These are phyloP conservation scores for Tanacetum coccineum DNA, from an alignment of 129 eudicot genomes.

Conservation along the genomic window DNA sequence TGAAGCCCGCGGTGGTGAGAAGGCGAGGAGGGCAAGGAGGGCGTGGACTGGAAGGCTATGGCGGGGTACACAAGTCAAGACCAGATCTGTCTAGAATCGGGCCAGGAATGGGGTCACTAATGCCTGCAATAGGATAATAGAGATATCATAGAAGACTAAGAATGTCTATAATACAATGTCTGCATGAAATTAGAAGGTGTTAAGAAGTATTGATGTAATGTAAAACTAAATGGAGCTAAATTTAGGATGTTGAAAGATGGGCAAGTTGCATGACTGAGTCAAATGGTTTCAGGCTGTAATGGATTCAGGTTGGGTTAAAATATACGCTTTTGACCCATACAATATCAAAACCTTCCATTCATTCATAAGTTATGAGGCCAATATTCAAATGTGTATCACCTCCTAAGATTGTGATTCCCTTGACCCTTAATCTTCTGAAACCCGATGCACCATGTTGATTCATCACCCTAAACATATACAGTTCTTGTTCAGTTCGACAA, in stretches of 20 bases:
- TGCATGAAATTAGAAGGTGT: constrained; percentile 28
- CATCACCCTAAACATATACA: constrained; percentile 54
- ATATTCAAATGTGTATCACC: constrained; percentile 58
- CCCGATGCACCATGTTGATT: constrained; percentile 83
- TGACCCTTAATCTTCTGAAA: constrained; percentile 70
- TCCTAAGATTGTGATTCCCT: constrained; percentile 78
- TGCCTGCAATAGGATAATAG: no score
- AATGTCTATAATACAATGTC: constrained; percentile 83
- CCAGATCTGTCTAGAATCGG: no score
- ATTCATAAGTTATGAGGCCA: neutral
- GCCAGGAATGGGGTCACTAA: no score
- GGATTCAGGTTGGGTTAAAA: no score
- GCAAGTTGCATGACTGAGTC: no score
- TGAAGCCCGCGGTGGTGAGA: no score
- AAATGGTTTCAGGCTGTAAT: no score
- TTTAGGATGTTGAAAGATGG: no score
- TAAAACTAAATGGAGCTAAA: neutral
- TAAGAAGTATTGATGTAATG: constrained; percentile 6
- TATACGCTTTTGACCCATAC: neutral
- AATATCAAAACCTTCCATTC: neutral
- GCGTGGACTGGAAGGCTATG: no score
- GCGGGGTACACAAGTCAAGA: no score
- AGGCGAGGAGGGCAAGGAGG: no score
- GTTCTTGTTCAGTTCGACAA: neutral
- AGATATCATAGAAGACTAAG: no score